Base-by-base conservation (phyloP, 2,329 filamentous ascomycete species). In the Stromatinia cepivora region DNA sequence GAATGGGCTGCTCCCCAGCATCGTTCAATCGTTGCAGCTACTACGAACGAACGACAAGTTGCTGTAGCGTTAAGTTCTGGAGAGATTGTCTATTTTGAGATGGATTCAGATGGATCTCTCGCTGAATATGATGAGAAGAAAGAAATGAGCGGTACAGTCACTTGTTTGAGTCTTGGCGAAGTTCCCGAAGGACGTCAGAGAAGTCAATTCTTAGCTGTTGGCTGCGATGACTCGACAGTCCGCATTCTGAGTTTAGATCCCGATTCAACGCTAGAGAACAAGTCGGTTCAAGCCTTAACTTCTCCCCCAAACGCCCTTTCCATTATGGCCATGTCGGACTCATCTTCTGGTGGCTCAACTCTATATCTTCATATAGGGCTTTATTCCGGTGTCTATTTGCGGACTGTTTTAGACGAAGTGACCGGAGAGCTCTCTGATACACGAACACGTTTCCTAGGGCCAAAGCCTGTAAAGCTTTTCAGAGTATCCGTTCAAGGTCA, bases 81-180 rank as follows among this genome's bases (percentile, higher is more conserved):
- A 50, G 95, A 99, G 79, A 94, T 99, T 72, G 92, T 97, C 54
- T 99, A 98, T 78, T 99, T 99, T 75, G 96, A 99, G 79, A 94
- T 97, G 88, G 95, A 97, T 76, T 86, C 88, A 0, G 94, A 98
- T 79, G 94, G 94, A 42, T 92, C 92, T 4, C 84, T 98, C 45
- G 93, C 93, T 46, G 94, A 98, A 81, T 97, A 97, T 74, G 92
- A 98, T 73, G 94, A 98, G 77, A 93, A 94, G 79, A 93, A 93
- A 76, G 91, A 96, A 76, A 95, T 99, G 91, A 93, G 92, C 66
- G 94, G 93, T 58, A 97, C 94, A 0, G 94, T 99, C 62, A 98
- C 94, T 25, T 96, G 92, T 74, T 84, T 99, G n/a, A 97, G 94
- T 75, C 84, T 99, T 65, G 95, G 94, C 3, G 91, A 95, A 66